These are phyloP conservation scores for Trichosporon coremiiforme DNA, from an alignment of 1,284 basidiomycete genomes.

Conservation along the genomic window DNA sequence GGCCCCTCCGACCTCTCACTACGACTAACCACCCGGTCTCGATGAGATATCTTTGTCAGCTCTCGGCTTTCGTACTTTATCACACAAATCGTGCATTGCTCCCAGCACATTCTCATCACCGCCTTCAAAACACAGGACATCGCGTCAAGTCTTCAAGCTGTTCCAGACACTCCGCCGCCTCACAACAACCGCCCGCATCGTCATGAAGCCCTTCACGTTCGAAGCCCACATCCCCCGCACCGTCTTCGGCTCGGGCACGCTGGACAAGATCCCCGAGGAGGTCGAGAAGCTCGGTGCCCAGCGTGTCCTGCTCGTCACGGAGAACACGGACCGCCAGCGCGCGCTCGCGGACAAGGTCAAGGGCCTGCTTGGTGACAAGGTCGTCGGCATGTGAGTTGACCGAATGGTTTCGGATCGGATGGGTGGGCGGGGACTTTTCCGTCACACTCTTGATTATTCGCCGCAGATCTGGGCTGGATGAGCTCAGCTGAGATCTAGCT, in stretches of 20 bases:
- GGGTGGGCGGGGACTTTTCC: neutral
- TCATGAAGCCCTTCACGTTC: constrained; percentile 29
- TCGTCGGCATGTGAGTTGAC: constrained; percentile 40
- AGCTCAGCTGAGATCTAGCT: too few relatives aligned
- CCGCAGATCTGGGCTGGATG: too few relatives aligned
- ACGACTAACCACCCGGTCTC: neutral
- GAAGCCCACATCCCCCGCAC: constrained; percentile 55
- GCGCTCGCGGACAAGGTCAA: constrained; percentile 47
- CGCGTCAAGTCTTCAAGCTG: neutral
- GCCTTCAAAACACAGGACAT: neutral
- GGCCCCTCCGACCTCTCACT: constrained; percentile 4
- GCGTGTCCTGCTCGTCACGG: constrained; percentile 54
- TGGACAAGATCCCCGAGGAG: constrained; percentile 55
- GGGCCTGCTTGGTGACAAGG: constrained; percentile 42
- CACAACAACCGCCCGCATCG: constrained; percentile 1
- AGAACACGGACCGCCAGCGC: constrained; percentile 33
- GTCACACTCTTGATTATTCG: too few relatives aligned
- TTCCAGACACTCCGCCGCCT: neutral
- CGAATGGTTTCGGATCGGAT: neutral
- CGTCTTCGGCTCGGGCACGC: constrained; percentile 58
- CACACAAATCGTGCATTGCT: too few relatives aligned
- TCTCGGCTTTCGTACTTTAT: neutral
- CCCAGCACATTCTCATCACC: neutral
- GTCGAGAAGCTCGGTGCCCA: constrained; percentile 52
- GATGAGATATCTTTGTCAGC: constrained; percentile 16